Conservation (phyloP, 1,139 yeast genomes). For the Kazachstania sp. region DNA sequence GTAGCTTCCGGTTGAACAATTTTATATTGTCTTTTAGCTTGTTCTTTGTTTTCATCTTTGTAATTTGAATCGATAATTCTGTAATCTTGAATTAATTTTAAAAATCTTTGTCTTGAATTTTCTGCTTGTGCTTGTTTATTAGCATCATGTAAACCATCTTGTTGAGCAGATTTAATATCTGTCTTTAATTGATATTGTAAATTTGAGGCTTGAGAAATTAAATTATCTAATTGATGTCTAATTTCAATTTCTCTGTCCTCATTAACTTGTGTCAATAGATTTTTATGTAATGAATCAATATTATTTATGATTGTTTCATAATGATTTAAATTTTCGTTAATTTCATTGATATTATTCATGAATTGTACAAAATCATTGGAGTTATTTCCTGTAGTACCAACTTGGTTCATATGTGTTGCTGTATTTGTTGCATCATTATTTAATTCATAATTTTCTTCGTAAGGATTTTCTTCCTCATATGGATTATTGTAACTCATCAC, state of each 20-base stretch:
- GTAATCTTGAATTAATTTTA: conserved; percentile 78
- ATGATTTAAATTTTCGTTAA: conserved; percentile 72
- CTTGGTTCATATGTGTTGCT: conserved; percentile 3
- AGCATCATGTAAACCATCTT: conserved; percentile 59
- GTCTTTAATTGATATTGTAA: conserved; percentile 67
- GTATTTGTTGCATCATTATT: conserved; percentile 3
- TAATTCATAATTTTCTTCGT: conserved; percentile 11
- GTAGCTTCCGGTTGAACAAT: conserved; percentile 92
- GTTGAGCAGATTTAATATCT: conserved; percentile 70
- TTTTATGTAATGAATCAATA: conserved; percentile 73
- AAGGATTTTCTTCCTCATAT: conserved; percentile 13
- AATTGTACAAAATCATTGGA: conserved; percentile 55
- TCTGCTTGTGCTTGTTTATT: conserved; percentile 89
- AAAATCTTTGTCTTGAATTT: conserved; percentile 75
- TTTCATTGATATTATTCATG: conserved; percentile 75
- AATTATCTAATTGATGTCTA: conserved; percentile 67
- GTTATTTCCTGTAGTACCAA: too few species aligned
- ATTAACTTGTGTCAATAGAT: conserved; percentile 75
- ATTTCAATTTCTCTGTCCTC: conserved; percentile 67
- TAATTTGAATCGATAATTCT: conserved; percentile 81
- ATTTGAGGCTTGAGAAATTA: conserved; percentile 70
- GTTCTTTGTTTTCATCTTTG: conserved; percentile 74
- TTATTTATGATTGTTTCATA: conserved; percentile 71
- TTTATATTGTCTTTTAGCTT: conserved; percentile 87
- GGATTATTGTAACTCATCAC: conserved; percentile 14